Conservation (phyloP, 228 moss, liverwort and hornwort genomes). For the Sphagnum fallax region DNA sequence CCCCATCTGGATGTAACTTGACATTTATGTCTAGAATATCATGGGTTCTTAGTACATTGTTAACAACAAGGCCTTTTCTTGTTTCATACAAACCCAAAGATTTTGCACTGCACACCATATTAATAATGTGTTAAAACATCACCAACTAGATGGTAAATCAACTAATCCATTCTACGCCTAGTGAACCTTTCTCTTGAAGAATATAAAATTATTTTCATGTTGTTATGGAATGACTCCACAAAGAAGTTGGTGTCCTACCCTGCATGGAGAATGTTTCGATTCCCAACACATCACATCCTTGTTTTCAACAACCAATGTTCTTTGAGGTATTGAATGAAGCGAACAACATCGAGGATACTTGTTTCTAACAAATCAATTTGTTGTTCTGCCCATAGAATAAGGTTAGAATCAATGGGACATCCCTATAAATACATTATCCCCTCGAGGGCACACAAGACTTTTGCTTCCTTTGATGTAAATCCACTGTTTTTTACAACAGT, state of each 20-base stretch:
- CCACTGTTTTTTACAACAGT: background rate
- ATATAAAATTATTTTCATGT: background rate
- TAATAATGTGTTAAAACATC: background rate
- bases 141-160: conserved; percentile 1
- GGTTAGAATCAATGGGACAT: too few relatives aligned
- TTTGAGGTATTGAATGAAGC: too few relatives aligned
- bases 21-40: background rate
- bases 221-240: background rate
- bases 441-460: background rate
- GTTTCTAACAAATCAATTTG: too few relatives aligned
- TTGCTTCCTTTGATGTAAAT: too few relatives aligned
- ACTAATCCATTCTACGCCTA: background rate
- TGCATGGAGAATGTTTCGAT: background rate
- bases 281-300: background rate
- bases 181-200: too few relatives aligned
- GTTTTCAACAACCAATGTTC: background rate
- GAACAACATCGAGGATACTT: too few relatives aligned
- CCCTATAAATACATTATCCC: background rate
- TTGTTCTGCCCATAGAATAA: too few relatives aligned
- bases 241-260: background rate
- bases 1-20: background rate
- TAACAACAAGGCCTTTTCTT: background rate
- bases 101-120: background rate
- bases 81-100: background rate
- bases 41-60: background rate